Conservation (phyloP, 192 early-diverging fungal genomes). For the Oehlia diaphana region DNA sequence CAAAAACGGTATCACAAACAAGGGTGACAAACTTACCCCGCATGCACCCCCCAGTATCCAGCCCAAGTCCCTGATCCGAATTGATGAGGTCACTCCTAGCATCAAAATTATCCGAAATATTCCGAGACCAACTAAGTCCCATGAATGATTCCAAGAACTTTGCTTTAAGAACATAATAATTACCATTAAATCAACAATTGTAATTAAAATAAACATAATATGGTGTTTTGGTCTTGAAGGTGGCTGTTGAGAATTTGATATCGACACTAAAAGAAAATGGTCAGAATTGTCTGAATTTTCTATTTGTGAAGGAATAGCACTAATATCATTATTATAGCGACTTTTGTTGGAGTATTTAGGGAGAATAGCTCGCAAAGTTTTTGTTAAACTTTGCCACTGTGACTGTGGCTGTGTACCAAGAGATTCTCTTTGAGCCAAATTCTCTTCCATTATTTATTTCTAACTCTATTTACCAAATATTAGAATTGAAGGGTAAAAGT, state of each 20-base stretch:
- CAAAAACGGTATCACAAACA: not conserved
- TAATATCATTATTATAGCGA: not conserved
- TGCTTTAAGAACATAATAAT: not conserved
- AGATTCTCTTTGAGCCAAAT: not conserved
- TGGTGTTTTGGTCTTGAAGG: not conserved
- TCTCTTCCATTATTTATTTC: not conserved
- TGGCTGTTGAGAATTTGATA: not conserved
- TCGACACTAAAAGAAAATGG: too few relatives aligned
- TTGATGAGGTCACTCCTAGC: not conserved
- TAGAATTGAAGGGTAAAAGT: not conserved
- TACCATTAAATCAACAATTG: not conserved
- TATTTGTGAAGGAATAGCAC: not conserved
- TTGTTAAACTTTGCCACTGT: not conserved
- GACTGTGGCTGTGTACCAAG: not conserved
- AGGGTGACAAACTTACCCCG: not conserved
- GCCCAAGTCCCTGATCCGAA: constrained; percentile 10
- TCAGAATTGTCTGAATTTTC: not conserved
- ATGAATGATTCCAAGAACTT: not conserved
- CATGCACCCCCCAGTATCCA: constrained; percentile 18
- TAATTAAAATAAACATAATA: not conserved
- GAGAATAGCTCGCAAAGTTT: not conserved
- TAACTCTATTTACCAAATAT: not conserved
- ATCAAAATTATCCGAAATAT: not conserved
- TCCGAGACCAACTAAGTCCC: constrained; percentile 16
- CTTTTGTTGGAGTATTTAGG: not conserved